Conservation (phyloP, 192 early-diverging fungal species). For the Coemansia sp. region DNA sequence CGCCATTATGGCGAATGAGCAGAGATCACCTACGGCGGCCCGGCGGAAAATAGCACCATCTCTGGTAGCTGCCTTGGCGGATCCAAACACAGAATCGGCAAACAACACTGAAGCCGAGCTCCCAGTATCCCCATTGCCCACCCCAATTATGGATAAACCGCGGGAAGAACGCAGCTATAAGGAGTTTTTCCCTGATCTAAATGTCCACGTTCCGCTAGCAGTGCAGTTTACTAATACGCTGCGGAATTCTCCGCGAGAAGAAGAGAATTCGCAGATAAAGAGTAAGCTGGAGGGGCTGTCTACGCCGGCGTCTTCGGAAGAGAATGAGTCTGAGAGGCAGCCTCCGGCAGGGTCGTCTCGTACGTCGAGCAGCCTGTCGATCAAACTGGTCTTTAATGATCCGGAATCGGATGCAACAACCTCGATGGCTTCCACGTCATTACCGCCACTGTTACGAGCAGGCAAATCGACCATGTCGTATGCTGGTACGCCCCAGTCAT, state of each 20-base stretch:
- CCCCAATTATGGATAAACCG: conserved; percentile 58
- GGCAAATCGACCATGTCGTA: conserved; percentile 40
- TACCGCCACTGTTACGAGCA: conserved; percentile 14
- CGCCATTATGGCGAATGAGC: neutral
- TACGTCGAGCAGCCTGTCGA: conserved; percentile 37
- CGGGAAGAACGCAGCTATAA: conserved; percentile 81
- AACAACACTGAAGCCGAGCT: conserved; percentile 5
- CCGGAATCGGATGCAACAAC: conserved; percentile 8
- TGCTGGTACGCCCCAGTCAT: conserved; percentile 37
- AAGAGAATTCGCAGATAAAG: neutral
- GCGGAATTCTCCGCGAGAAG: neutral
- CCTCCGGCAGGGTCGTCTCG: conserved; percentile 6
- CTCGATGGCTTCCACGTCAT: neutral
- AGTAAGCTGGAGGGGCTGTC: neutral
- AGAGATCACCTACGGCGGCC: neutral
- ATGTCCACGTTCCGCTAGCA: conserved; percentile 27
- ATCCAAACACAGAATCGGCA: conserved; percentile 7
- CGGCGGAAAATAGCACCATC: conserved; percentile 20
- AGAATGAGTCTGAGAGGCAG: neutral
- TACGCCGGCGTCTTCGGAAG: conserved; percentile 3
- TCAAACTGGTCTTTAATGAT: conserved; percentile 33
- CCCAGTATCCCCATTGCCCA: conserved; percentile 13
- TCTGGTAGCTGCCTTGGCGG: conserved; percentile 10
- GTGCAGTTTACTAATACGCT: conserved; percentile 12
- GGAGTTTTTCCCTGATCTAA: conserved; percentile 80